Evolutionary conservation across 371 early-diverging fungal species (phyloP).

Genomic region (Syncephalastrum contaminatum): DNA sequence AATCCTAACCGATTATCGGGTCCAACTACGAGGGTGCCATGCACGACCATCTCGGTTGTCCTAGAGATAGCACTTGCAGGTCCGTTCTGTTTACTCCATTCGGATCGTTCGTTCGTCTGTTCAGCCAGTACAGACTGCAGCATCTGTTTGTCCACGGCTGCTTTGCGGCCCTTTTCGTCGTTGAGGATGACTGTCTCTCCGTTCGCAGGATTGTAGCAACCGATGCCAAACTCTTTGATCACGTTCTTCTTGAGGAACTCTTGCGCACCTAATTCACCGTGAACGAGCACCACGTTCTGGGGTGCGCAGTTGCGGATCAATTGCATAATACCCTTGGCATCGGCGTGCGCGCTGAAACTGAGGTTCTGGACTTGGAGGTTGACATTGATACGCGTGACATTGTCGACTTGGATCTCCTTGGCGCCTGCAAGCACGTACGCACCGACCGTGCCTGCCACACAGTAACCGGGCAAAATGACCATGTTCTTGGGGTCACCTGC

Average conservation of each 20-base stretch:
- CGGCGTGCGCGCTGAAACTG: slow-evolving; percentile 99
- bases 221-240: slow-evolving; percentile 79
- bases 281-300: slow-evolving; percentile 96
- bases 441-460: slow-evolving; percentile 94
- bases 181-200: slow-evolving; percentile 39
- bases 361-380: slow-evolving; percentile 94
- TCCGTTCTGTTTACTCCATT: too few species aligned
- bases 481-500: slow-evolving; percentile 88
- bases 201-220: slow-evolving; percentile 89
- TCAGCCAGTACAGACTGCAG: too few species aligned
- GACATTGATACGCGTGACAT: slow-evolving; percentile 74
- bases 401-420: slow-evolving; percentile 79
- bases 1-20: too few species aligned
- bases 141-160: too few species aligned
- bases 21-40: too few species aligned
- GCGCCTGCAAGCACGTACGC: slow-evolving; percentile 93
- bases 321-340: slow-evolving; percentile 98
- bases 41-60: too few species aligned
- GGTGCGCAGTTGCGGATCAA: slow-evolving; percentile 93
- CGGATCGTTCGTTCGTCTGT: too few species aligned
- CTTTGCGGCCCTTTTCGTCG: too few species aligned
- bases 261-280: slow-evolving; percentile 97
- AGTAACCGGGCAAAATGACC: slow-evolving; percentile 93
- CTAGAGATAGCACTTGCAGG: too few species aligned
- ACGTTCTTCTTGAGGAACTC: slow-evolving; percentile 81